These are phyloP conservation scores for Arthromyces matolae DNA, from an alignment of 768 basidiomycete genomes.

Conservation along the genomic window DNA sequence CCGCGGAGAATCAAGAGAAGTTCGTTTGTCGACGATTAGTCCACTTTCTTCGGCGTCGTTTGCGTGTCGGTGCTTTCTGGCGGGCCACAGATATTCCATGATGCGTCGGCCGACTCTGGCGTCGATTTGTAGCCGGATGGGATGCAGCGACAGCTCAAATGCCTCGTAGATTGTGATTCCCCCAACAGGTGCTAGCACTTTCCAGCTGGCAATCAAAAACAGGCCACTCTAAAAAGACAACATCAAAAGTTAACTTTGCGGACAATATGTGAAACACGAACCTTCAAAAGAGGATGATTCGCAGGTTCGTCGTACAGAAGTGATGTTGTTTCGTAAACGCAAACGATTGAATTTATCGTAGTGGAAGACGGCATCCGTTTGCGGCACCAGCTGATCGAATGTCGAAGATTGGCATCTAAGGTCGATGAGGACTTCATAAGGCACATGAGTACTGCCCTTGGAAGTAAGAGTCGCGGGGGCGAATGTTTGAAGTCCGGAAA, in stretches of 20 bases:
- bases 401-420: constrained; percentile 73
- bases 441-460: constrained; percentile 58
- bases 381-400: constrained; percentile 88
- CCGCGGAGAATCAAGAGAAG: constrained; percentile 52
- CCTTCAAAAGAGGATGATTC: constrained; percentile 71
- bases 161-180: constrained; percentile 87
- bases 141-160: constrained; percentile 80
- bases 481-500: constrained; percentile 86
- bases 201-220: constrained; percentile 79
- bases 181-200: constrained; percentile 83
- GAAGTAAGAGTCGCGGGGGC: constrained; percentile 52
- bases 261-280: constrained; percentile 23
- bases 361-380: constrained; percentile 79
- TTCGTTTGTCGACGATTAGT: constrained; percentile 21
- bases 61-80: constrained; percentile 41
- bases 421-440: constrained; percentile 89
- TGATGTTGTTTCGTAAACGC: constrained; percentile 70
- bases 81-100: constrained; percentile 86
- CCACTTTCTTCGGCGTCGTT: constrained; percentile 17
- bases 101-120: constrained; percentile 75
- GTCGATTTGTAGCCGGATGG: constrained; percentile 84
- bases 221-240: constrained; percentile 49
- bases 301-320: constrained; percentile 62
- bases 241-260: not conserved
- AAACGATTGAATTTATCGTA: constrained; percentile 96